Evolutionary conservation across 176 grass and related monocot genomes (phyloP), one percentile per base, ranked within the genome.

Genomic region (Guadua angustifolia): DNA sequence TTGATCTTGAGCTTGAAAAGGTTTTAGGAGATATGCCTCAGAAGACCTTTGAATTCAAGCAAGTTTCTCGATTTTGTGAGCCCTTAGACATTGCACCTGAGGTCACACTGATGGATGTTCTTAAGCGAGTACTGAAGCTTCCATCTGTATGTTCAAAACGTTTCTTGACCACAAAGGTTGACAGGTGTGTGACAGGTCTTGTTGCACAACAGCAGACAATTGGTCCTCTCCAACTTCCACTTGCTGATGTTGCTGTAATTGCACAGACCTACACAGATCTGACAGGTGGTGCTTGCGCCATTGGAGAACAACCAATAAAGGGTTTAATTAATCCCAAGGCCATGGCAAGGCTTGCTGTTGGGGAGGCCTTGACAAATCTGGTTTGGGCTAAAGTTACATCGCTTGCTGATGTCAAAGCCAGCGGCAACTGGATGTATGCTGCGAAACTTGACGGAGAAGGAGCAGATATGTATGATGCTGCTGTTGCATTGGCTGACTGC

Each of bases 1-100:
- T 93, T 81, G 90, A 97, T 71, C 88, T 97, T 82, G 92, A 94
- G 51, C 88, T 93, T 79, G 95, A 97, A 90, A 97, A 97, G 36
- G 92, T 97, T 69, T 42, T 97, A 49, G 95, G 95, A 67, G 92
- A 97, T 74, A 97, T 97, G 95, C 95, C 95, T 69, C 88, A 97
- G 73, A 97, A 97, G 60, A 90, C 77, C 29, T 97, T 94, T 57
- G 82, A 91, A 76, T 97, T 97, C 71, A 84, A 84, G 60, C 74
- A 88, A 60, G 45, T 92, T 61, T 39, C 85, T 86, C 77, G 78
- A 59, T 39, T 70, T 18, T 44, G 63, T 18, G 92, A 97, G 52
- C 92, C 95, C 12, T 81, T 94, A 29, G 92, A 97, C 35, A 92
- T 97, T 71, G 90, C 92, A 35, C 92, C 88, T 57, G 83, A 58